Percentiles rank a stretch among this genome's conserved stretches.
These are phyloP conservation scores for Leishmania gerbilli DNA, from an alignment of 208 protist genomes.

Conservation along the genomic window DNA sequence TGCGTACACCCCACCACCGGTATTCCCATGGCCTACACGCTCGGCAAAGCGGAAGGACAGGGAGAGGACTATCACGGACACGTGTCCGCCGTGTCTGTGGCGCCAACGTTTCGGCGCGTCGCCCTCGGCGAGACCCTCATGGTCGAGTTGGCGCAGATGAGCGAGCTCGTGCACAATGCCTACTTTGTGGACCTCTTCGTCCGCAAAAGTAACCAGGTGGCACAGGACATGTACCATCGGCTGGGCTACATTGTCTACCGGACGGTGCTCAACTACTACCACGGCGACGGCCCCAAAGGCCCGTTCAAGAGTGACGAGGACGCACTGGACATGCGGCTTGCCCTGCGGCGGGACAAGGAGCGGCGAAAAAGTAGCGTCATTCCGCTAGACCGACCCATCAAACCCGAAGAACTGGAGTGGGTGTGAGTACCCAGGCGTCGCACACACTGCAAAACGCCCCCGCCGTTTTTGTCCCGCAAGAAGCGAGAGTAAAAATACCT, in stretches of 20 bases:
- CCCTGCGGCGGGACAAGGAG: conserved; percentile 90
- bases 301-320: conserved; percentile 83
- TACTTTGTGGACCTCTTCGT: conserved; percentile 99
- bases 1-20: conserved; percentile 89
- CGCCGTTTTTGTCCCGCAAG: not conserved
- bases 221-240: conserved; percentile 98
- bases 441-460: not conserved
- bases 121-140: conserved; percentile 96
- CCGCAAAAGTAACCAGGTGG: conserved; percentile 96
- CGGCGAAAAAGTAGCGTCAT: conserved; percentile 77
- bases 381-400: conserved; percentile 67
- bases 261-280: conserved; percentile 88
- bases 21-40: conserved; percentile 95
- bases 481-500: not conserved
- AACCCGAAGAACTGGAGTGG: conserved; percentile 89
- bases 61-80: conserved; percentile 98
- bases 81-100: conserved; percentile 98
- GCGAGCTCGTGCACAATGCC: conserved; percentile 87
- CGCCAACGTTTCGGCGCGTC: conserved; percentile 96
- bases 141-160: conserved; percentile 93
- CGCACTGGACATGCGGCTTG: conserved; percentile 98
- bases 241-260: conserved; percentile 98
- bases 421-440: conserved; percentile 23
- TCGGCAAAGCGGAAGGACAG: conserved; percentile 97
- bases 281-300: conserved; percentile 56